phyloP scores from a whole-genome alignment of 2,329 filamentous ascomycete genomes.

The Clarireedia monteithiana region DNA sequence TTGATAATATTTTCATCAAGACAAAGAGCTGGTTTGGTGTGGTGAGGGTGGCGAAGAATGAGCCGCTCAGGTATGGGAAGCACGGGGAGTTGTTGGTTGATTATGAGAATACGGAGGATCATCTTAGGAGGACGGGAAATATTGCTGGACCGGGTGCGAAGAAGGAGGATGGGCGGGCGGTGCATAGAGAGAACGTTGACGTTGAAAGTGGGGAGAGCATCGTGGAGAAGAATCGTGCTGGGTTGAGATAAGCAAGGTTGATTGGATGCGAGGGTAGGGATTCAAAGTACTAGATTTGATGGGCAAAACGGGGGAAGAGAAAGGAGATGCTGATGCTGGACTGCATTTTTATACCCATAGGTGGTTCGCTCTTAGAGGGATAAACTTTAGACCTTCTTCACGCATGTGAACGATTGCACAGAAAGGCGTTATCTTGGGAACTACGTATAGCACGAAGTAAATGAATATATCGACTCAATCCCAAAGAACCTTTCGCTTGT shows the following conservation, averaged over 20 bases:
- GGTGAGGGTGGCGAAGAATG: neutral
- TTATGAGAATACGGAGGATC: neutral
- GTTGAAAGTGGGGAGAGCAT: neutral
- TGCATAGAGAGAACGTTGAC: neutral
- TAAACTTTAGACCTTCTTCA: no score
- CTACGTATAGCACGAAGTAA: no score
- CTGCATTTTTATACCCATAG: neutral
- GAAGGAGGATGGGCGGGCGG: neutral
- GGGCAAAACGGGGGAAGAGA: neutral
- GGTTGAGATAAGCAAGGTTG: neutral
- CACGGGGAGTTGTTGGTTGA: slow-evolving; percentile 3
- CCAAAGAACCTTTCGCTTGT: no score
- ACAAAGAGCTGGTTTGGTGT: neutral
- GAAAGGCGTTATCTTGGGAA: no score
- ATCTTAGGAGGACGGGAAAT: neutral
- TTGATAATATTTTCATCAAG: slow-evolving; percentile 1
- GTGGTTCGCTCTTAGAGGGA: neutral
- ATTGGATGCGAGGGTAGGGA: neutral
- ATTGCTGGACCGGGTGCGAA: neutral
- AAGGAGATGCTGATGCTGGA: neutral
- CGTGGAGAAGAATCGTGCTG: neutral
- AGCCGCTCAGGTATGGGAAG: neutral
- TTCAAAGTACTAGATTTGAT: neutral
- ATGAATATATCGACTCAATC: no score
- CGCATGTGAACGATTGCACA: no score